Conservation (phyloP, 2,329 filamentous ascomycete genomes). For the Ascochyta fabae region DNA sequence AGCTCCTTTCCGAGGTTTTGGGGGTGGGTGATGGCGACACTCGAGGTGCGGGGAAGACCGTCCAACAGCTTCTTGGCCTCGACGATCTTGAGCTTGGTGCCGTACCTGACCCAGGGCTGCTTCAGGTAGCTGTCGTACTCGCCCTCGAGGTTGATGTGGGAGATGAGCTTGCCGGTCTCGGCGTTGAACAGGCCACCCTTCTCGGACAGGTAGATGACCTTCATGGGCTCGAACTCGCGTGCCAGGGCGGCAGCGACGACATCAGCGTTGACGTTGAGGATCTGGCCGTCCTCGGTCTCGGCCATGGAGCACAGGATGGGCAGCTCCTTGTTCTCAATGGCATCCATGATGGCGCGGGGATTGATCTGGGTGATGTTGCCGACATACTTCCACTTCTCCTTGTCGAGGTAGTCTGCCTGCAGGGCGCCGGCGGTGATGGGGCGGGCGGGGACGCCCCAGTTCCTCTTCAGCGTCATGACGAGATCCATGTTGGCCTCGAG, state of each 20-base stretch:
- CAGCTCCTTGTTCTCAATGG: slow-evolving; percentile 84
- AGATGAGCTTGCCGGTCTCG: slow-evolving; percentile 93
- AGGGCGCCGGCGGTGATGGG: slow-evolving; percentile 91
- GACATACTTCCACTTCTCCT: slow-evolving; percentile 94
- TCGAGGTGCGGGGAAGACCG: slow-evolving; percentile 86
- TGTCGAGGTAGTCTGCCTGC: slow-evolving; percentile 91
- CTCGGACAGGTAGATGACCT: slow-evolving; percentile 98
- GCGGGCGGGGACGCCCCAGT: slow-evolving; percentile 85
- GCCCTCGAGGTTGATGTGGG: slow-evolving; percentile 95
- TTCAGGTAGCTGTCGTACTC: slow-evolving; percentile 93
- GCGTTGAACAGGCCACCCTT: slow-evolving; percentile 96
- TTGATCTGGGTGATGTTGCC: slow-evolving; percentile 95
- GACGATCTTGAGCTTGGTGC: slow-evolving; percentile 94
- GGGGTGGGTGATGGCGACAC: slow-evolving; percentile 96
- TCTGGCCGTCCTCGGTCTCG: slow-evolving; percentile 86
- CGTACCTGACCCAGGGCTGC: slow-evolving; percentile 93
- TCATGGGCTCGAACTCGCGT: slow-evolving; percentile 85
- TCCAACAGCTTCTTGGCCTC: slow-evolving; percentile 95
- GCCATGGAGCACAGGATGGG: slow-evolving; percentile 97
- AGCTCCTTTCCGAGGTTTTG: slow-evolving; percentile 95
- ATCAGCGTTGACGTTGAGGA: slow-evolving; percentile 97
- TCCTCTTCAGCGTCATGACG: slow-evolving; percentile 80
- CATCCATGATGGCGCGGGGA: slow-evolving; percentile 86
- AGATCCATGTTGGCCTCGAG: slow-evolving; percentile 94
- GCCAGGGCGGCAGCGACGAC: slow-evolving; percentile 94